Base-by-base conservation (phyloP, 1,139 yeast genomes). In the Geotrichum europaeum region DNA sequence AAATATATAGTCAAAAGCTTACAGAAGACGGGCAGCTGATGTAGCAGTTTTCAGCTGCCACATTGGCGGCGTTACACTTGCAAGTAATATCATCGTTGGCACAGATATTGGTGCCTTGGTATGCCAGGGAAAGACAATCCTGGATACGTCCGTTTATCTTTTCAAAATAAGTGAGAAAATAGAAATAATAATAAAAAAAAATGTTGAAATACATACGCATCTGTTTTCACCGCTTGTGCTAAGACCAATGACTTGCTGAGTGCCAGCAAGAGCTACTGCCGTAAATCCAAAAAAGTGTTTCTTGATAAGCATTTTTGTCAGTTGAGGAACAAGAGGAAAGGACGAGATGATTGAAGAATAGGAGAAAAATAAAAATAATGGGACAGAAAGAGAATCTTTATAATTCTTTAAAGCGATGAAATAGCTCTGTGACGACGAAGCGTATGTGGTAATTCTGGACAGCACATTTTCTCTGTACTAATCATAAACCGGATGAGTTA, bases 61-160 rank as follows among this genome's bases (percentile, higher is more conserved):
- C 65, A 12, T 60, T 57, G 6, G 65, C 60, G 13, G 67, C 62
- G 15, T 62, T 57, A 57, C 70, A 68, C 49, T 66, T 64, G 55
- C 70, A 68, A 12, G 56, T 59, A 20, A 62, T 30, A 51, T 68
- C 70, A 6, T 55, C 60, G 5, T 64, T 61, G 13, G 61, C 62
- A 55, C 70, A 68, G 2, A 66, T 51, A 5, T 53, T 52, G 54
- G 63, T 59, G 3, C 58, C 59, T 24, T 62, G 63, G 13, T 61
- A 52, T 15, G 60, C 55, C 6, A 20, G 20, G 10, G 40, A n/a
- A 15, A 54, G 28, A 47, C 57, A 54, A 4, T 18, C 22, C 9
- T 54, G 43, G 18, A 54, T 18, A 34, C n/a, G 30, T 34, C 32
- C 24, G 30, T 18, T 51, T 4, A 13, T 13, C 53, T 51, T 7